These are phyloP conservation scores for Syzygium jambos DNA, from an alignment of 345 rosid genomes.

Conservation along the genomic window DNA sequence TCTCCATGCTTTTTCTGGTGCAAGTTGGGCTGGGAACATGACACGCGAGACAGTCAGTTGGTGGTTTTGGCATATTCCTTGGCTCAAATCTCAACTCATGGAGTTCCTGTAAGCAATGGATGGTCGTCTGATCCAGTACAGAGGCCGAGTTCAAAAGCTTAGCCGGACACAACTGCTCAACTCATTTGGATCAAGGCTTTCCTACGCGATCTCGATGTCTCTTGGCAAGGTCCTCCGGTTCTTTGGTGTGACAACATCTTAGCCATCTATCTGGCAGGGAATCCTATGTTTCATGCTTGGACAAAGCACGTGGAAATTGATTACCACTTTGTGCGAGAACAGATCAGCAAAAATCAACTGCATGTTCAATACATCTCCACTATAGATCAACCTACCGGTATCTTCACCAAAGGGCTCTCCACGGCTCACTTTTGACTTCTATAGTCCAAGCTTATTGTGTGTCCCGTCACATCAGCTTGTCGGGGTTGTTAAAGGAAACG, in stretches of 20 bases:
- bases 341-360: too few relatives aligned
- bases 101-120: background rate
- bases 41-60: background rate
- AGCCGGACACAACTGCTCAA: background rate
- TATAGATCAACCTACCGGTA: too few relatives aligned
- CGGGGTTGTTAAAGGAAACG: too few relatives aligned
- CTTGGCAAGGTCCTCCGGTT: background rate
- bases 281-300: too few relatives aligned
- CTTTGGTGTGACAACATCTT: background rate
- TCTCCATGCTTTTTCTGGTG: background rate
- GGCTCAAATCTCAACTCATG: background rate
- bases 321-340: too few relatives aligned
- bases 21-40: background rate
- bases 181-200: background rate
- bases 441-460: too few relatives aligned
- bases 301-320: too few relatives aligned
- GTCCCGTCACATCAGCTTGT: too few relatives aligned
- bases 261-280: too few relatives aligned
- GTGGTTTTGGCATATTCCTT: background rate
- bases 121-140: background rate
- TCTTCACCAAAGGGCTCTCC: too few relatives aligned
- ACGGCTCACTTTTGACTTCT: too few relatives aligned
- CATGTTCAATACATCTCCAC: too few relatives aligned
- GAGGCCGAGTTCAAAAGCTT: background rate
- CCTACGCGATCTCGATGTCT: background rate